Base-by-base conservation (phyloP, 2,329 filamentous ascomycete species). In the Colletotrichum caudatum region DNA sequence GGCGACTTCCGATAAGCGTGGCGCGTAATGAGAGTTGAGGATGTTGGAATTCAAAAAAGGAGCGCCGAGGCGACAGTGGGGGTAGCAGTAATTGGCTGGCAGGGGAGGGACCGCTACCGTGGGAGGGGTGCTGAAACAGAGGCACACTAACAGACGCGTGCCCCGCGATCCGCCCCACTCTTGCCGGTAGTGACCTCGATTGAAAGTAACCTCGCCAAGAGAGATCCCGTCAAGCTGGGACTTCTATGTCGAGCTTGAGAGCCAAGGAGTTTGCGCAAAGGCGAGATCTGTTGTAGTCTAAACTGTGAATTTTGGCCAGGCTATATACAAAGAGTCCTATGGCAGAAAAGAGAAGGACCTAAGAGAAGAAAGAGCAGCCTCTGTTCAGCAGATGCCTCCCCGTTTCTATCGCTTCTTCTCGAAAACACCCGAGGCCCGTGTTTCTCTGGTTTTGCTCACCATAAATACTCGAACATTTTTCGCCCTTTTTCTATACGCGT, bases 141-240 rank as follows among this genome's bases (percentile, higher is more conserved):
- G 20, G 29, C 16, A 35, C 59, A 16, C 9, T 39, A 11, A 39
- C 51, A 33, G 66, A 39, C 39, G 51, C 39, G 39, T 33, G 44
- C 64, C 57, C 68, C 64, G 57, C 65, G 44, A 63, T 64, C 59
- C 44, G 65, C 41, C 65, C 69, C 59, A 61, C 69, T 69, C 7
- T n/a, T 23, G 35, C 50, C 33, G 46, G 60, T 51, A 68, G 48
- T 64, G n/a, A 56, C 26, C 23, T 39, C 46, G 65, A 69, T 64
- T 39, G 20, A 37, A 56, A 57, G 67, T 67, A 63, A 53, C 50
- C 50, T 33, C 26, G 18, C 50, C 16, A 8, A 44, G 50, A 18
- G 50, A 53, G 3, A 26, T 16, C 23, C 23, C n/a, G 2, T n/a
- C 33, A 8, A 14, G 33, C 23, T 7, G 29, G 11, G 29, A 35